Evolutionary conservation across 371 early-diverging fungal species (phyloP).

Genomic region (Thermomucor indicae-seudaticae): DNA sequence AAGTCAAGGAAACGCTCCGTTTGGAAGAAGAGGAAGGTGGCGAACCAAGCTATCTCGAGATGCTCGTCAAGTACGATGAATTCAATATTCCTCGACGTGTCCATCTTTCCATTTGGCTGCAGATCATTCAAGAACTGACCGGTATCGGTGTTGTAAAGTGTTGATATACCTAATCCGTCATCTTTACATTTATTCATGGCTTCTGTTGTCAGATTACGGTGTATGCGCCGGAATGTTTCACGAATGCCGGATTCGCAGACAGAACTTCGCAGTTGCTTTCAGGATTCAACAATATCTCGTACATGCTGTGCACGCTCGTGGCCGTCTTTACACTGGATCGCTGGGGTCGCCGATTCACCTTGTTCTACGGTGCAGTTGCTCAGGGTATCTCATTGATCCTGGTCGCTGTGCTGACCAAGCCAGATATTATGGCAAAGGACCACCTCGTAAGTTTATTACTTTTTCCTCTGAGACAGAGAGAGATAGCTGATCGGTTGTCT

Average conservation of each 20-base stretch:
- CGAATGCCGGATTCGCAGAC: constrained; percentile 25
- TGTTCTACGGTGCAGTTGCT: constrained; percentile 33
- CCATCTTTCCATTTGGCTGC: constrained; percentile 36
- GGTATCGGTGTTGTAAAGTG: constrained; percentile 29
- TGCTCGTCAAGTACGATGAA: constrained; percentile 29
- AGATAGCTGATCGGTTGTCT: background rate
- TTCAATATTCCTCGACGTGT: constrained; percentile 41
- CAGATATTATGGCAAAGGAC: constrained; percentile 24
- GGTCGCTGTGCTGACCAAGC: constrained; percentile 34
- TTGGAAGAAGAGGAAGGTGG: constrained; percentile 25
- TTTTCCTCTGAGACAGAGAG: background rate
- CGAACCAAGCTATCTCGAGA: constrained; percentile 31
- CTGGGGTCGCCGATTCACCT: constrained; percentile 34
- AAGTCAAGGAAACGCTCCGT: constrained; percentile 21
- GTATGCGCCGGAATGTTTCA: constrained; percentile 34
- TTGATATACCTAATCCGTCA: background rate
- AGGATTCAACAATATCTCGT: constrained; percentile 31
- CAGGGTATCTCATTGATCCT: constrained; percentile 33
- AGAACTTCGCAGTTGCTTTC: constrained; percentile 31
- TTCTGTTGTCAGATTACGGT: constrained; percentile 25
- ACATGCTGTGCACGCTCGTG: constrained; percentile 33
- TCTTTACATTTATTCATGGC: background rate
- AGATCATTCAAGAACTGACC: constrained; percentile 38
- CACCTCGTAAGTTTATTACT: constrained; percentile 1
- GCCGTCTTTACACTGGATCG: constrained; percentile 35